Evolutionary conservation across 805 yeast species (phyloP), one percentile per base, ranked within the genome.

Genomic region (Lipomyces lipofer): DNA sequence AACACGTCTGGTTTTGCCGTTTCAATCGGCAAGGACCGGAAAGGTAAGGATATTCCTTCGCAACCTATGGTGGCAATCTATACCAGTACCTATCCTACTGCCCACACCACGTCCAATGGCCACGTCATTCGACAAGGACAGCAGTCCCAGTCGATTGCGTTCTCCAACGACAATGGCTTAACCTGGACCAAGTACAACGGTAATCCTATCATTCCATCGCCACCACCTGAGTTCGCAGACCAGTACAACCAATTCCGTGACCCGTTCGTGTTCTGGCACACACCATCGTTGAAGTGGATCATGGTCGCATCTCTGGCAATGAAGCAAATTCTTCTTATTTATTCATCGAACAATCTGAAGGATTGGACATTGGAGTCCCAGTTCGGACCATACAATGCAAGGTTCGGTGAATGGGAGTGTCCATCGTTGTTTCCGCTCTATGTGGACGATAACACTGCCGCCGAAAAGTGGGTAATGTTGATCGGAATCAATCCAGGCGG

Each of bases 391-490:
- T 29, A 29, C 4, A 42, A 51, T 30, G 24, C 29, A 4, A 10
- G 65, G 8, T 76, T 76, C 2, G 69, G 58, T 57, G 76, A 73
- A 56, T 74, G 73, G 58, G 78, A 74, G 59, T 74, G 77, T 53
- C 77, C 77, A 1, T 73, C 73, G 30, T 54, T 74, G 46, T 66
- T 67, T n/a, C 66, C 68, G 42, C 60, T 72, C 6, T 71, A 70
- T 7, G 56, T 67, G 49, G 63, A 62, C 35, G 65, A 56, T 1
- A 47, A 47, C 8, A 12, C 3, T 12, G 49, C 50, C 27, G 51
- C 43, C 38, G 54, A 59, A 25, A 68, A 67, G 50, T 73, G 76
- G 76, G 74, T 74, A 7, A 53, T 74, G 67, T 63, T 71, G 47
- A 30, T 74, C 9, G 71, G 76, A 22, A 67, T 74, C 51, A 73